Conservation (phyloP, 495 filamentous ascomycete species). For the Penicillium paxilli region DNA sequence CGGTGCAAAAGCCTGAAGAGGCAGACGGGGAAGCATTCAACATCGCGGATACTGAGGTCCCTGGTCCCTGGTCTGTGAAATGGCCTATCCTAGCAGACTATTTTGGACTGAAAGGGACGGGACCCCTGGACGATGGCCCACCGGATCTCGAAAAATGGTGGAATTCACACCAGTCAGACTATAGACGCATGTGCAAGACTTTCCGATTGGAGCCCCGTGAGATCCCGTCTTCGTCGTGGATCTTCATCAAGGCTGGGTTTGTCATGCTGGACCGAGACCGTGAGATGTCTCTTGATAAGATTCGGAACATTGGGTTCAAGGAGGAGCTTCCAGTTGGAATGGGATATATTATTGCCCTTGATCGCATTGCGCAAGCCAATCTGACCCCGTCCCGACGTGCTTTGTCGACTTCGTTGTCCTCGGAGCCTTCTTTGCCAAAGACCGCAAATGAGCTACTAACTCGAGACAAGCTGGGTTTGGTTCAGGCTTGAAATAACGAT, state of each 20-base stretch:
- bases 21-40: slow-evolving; percentile 54
- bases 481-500: too few relatives aligned
- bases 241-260: slow-evolving; percentile 10
- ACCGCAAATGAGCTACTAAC: too few relatives aligned
- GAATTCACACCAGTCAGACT: slow-evolving; percentile 13
- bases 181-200: slow-evolving; percentile 10
- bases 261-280: slow-evolving; percentile 14
- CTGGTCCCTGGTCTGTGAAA: slow-evolving; percentile 7
- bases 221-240: slow-evolving; percentile 13
- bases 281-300: slow-evolving; percentile 19
- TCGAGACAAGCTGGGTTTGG: too few relatives aligned
- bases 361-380: too few relatives aligned
- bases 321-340: slow-evolving; percentile 17
- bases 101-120: slow-evolving; percentile 37
- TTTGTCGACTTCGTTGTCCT: too few relatives aligned
- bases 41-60: slow-evolving; percentile 53
- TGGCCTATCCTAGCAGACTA: slow-evolving; percentile 21
- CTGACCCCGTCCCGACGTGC: too few relatives aligned
- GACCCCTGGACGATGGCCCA: background rate
- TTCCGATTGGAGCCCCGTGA: slow-evolving; percentile 11
- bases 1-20: slow-evolving; percentile 36
- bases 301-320: slow-evolving; percentile 13
- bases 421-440: too few relatives aligned
- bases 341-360: too few relatives aligned
- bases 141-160: slow-evolving; percentile 11